These are phyloP conservation scores for Eucalyptus curtisii DNA, from an alignment of 345 rosid species.

Conservation along the genomic window DNA sequence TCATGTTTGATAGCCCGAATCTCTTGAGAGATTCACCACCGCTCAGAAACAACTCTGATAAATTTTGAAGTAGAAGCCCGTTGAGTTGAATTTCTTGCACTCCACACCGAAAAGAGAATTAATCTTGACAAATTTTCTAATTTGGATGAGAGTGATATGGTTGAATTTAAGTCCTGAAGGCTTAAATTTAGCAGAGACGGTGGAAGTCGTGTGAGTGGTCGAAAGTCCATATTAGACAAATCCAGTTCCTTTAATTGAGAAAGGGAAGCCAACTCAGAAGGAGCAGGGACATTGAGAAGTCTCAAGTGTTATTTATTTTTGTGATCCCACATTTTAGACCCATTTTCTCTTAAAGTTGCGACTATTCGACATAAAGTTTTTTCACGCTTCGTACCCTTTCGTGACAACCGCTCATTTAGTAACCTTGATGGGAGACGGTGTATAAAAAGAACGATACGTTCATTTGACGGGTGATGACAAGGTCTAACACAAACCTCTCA, in stretches of 20 bases:
- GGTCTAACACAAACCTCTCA: too few relatives aligned
- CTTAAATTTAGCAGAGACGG: fast-evolving
- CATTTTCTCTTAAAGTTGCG: too few relatives aligned
- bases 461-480: too few relatives aligned
- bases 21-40: fast-evolving
- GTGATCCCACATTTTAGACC: too few relatives aligned
- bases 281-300: background rate
- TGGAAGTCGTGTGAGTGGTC: background rate
- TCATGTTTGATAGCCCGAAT: background rate
- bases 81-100: background rate
- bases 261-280: background rate
- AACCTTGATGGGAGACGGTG: too few relatives aligned
- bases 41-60: fast-evolving
- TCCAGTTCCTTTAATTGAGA: background rate
- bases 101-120: fast-evolving
- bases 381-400: too few relatives aligned
- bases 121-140: background rate
- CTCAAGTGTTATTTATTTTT: too few relatives aligned
- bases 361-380: too few relatives aligned
- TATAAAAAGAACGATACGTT: too few relatives aligned
- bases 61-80: background rate
- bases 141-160: background rate
- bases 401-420: too few relatives aligned
- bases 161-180: fast-evolving
- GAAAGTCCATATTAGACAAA: background rate